Conservation (phyloP, 2,329 filamentous ascomycete species). For the Ophiostoma perfectum region DNA sequence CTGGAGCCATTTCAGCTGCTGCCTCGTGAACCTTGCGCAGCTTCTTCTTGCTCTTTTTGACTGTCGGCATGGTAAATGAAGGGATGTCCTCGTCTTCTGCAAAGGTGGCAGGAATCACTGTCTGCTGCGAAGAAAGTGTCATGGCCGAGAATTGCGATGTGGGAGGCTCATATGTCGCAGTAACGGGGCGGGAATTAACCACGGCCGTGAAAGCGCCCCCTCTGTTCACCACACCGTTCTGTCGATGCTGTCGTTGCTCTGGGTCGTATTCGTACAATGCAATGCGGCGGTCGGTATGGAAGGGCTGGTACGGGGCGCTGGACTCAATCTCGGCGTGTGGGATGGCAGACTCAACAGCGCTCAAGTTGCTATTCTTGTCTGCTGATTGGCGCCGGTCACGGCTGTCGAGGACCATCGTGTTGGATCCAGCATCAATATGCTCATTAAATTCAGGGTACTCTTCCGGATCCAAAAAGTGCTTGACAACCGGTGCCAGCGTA, state of each 20-base stretch:
- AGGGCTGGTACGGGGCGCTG: constrained; percentile 90
- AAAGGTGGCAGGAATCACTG: constrained; percentile 27
- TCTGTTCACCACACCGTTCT: constrained; percentile 33
- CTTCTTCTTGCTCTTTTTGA: neutral
- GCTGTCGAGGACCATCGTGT: constrained; percentile 46
- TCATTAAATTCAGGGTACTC: constrained; percentile 51
- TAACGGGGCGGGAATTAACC: neutral
- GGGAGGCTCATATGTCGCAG: constrained; percentile 12
- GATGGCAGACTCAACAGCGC: constrained; percentile 57
- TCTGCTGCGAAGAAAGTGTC: constrained; percentile 31
- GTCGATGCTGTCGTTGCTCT: neutral
- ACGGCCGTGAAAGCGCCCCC: neutral
- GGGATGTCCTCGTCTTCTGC: constrained; percentile 8
- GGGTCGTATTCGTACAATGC: constrained; percentile 59
- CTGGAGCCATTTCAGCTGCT: neutral
- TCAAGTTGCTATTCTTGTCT: constrained; percentile 31
- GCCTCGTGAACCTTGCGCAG: neutral
- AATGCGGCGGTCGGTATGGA: constrained; percentile 85
- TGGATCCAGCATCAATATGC: constrained; percentile 50
- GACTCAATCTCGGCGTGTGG: constrained; percentile 87
- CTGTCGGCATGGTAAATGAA: neutral
- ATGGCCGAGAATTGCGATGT: constrained; percentile 11
- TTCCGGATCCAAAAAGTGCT: constrained; percentile 52
- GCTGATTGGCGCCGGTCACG: constrained; percentile 35
- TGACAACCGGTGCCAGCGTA: constrained; percentile 50